phyloP scores from a whole-genome alignment of 129 eudicot genomes.

The Ambrosia artemisiifolia region DNA sequence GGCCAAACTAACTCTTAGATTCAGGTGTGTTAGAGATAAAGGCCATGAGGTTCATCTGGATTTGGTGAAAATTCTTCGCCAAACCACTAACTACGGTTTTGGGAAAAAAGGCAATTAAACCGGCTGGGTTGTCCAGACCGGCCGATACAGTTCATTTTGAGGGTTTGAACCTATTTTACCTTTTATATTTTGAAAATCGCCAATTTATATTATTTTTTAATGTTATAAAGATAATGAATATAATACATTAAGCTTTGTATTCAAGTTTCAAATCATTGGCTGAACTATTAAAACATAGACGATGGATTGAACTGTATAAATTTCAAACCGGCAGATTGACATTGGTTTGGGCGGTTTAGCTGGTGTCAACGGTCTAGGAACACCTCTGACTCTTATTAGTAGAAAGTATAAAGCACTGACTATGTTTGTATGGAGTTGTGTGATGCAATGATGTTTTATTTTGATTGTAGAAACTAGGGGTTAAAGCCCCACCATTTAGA shows the following conservation, averaged over 20 bases:
- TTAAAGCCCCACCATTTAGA: conserved; percentile 88
- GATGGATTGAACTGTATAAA: too few species aligned
- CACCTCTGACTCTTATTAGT: neutral
- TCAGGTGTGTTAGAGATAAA: neutral
- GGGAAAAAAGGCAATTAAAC: neutral
- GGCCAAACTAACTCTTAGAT: conserved; percentile 5
- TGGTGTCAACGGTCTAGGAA: neutral
- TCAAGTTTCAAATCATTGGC: too few species aligned
- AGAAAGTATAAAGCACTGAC: neutral
- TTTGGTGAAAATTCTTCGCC: neutral
- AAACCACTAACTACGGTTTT: neutral
- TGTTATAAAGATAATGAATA: too few species aligned
- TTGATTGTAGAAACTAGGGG: conserved; percentile 71
- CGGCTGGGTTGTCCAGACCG: neutral
- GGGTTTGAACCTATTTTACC: neutral
- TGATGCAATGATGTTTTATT: neutral
- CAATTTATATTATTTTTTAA: too few species aligned
- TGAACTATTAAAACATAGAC: too few species aligned
- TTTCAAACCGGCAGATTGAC: neutral
- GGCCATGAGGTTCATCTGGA: neutral
- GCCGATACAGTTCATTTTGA: neutral
- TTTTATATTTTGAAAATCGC: neutral
- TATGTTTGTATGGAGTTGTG: neutral
- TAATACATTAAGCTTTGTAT: too few species aligned
- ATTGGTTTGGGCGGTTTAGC: neutral